Percentiles rank a stretch among this genome's conserved stretches.
Conservation (phyloP, 2,329 filamentous ascomycete genomes). For the Trichophyton mentagrophytes region DNA sequence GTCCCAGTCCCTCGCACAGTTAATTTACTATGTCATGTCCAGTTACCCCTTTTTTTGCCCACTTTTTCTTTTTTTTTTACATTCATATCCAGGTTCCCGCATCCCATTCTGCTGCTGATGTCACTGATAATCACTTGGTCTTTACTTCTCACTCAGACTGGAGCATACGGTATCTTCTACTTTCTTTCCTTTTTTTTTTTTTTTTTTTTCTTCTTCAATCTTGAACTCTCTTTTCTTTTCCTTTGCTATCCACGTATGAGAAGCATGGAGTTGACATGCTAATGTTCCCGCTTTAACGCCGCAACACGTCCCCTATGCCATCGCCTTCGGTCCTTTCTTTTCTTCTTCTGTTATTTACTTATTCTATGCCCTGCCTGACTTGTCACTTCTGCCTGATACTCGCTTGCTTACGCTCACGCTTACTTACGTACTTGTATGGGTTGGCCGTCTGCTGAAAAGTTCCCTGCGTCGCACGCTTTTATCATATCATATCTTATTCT, state of each 20-base stretch:
- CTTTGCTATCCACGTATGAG: constrained; percentile 13
- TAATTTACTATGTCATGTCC: background rate
- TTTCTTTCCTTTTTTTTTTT: constrained; percentile 2
- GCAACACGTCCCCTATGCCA: background rate
- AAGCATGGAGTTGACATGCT: background rate
- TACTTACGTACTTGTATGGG: constrained; percentile 20
- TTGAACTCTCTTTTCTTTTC: background rate
- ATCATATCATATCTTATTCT: constrained; percentile 10
- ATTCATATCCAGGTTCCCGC: background rate
- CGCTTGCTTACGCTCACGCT: constrained; percentile 11
- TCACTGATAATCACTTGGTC: background rate
- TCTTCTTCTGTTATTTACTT: constrained; percentile 13
- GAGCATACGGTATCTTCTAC: constrained; percentile 3
- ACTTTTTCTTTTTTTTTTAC: background rate
- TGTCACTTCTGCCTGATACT: background rate
- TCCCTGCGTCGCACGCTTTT: constrained; percentile 22
- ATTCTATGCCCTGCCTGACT: no score
- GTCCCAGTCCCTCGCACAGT: background rate
- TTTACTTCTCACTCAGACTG: constrained; percentile 1
- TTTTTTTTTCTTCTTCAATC: no score
- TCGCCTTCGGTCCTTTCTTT: background rate
- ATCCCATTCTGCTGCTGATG: background rate
- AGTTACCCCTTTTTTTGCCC: background rate
- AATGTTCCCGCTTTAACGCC: background rate
- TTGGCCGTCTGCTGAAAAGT: constrained; percentile 36